These are phyloP conservation scores for Teratosphaeria epicoccoides DNA, from an alignment of 2,329 filamentous ascomycete species.

Conservation along the genomic window DNA sequence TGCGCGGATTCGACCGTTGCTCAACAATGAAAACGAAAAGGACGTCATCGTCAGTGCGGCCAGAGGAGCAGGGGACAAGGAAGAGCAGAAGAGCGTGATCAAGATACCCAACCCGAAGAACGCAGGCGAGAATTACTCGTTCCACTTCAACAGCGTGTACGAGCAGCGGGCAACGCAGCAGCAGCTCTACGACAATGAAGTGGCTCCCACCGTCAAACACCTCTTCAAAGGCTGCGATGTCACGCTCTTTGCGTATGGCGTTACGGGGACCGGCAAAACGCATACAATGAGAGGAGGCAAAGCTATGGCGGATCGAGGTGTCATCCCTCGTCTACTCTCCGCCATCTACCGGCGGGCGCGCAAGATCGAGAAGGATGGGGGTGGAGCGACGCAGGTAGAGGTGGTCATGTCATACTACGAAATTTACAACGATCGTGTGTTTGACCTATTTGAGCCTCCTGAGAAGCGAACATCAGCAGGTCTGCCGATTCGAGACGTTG, in stretches of 20 bases:
- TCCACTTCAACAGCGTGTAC: constrained; percentile 91
- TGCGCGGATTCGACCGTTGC: constrained; percentile 77
- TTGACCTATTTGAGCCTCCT: constrained; percentile 74
- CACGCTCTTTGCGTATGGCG: constrained; percentile 89
- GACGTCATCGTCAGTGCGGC: constrained; percentile 73
- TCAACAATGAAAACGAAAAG: constrained; percentile 74
- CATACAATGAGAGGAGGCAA: constrained; percentile 70
- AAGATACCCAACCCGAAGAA: constrained; percentile 93
- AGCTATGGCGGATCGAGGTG: constrained; percentile 56
- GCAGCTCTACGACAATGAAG: constrained; percentile 79
- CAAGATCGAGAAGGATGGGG: constrained; percentile 34
- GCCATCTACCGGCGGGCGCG: constrained; percentile 62
- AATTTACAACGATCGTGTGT: constrained; percentile 95
- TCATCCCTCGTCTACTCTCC: constrained; percentile 45
- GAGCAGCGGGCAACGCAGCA: constrained; percentile 71
- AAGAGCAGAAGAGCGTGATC: constrained; percentile 47
- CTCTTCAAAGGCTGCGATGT: constrained; percentile 98
- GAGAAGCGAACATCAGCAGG: constrained; percentile 80
- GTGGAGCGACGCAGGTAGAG: constrained; percentile 60
- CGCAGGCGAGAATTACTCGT: constrained; percentile 79
- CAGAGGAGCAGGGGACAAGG: constrained; percentile 39
- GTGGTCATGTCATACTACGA: constrained; percentile 67
- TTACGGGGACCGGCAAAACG: constrained; percentile 95
- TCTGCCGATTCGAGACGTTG: constrained; percentile 80
- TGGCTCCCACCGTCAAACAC: constrained; percentile 80